These are phyloP conservation scores for Camelina hispida DNA, from an alignment of 345 rosid species.

Conservation along the genomic window DNA sequence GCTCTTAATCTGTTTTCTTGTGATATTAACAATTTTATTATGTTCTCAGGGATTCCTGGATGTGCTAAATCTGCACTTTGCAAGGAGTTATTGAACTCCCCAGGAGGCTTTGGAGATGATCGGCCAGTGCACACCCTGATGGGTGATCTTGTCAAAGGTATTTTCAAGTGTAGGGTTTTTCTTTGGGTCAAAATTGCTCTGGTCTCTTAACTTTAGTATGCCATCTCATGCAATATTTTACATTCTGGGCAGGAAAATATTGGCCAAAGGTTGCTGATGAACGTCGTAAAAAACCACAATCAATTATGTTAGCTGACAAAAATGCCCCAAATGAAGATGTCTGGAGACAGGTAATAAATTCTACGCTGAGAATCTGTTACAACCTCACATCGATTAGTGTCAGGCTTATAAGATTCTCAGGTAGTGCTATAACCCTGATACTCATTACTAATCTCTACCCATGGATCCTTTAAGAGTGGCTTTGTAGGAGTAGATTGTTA, in stretches of 20 bases:
- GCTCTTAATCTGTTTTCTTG: slow-evolving; percentile 4
- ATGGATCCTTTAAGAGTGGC: slow-evolving; percentile 6
- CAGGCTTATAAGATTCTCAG: slow-evolving; percentile 8
- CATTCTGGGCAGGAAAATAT: slow-evolving; percentile 63
- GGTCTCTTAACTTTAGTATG: slow-evolving; percentile 21
- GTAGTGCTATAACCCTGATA: too few species aligned
- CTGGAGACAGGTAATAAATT: slow-evolving; percentile 82
- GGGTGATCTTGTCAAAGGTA: slow-evolving; percentile 98
- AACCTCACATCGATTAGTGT: slow-evolving; percentile 5
- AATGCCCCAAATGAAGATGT: slow-evolving; percentile 99
- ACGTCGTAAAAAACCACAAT: slow-evolving; percentile 68
- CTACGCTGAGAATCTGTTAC: slow-evolving; percentile 20
- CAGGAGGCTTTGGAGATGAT: slow-evolving; percentile 83
- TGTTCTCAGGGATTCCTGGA: slow-evolving; percentile 86
- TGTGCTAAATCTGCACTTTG: slow-evolving; percentile 98
- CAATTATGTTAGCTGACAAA: slow-evolving; percentile 95
- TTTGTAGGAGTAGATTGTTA: slow-evolving; percentile 16
- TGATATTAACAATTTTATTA: slow-evolving; percentile 7
- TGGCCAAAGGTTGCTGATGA: slow-evolving; percentile 90
- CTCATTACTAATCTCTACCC: background rate
- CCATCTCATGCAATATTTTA: slow-evolving; percentile 20
- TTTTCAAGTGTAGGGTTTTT: slow-evolving; percentile 21
- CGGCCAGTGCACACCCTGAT: slow-evolving; percentile 82
- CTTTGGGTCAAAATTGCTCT: slow-evolving; percentile 9
- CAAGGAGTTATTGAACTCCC: slow-evolving; percentile 73